phyloP scores from a whole-genome alignment of 495 filamentous ascomycete species.

The Xylaria longipes region DNA sequence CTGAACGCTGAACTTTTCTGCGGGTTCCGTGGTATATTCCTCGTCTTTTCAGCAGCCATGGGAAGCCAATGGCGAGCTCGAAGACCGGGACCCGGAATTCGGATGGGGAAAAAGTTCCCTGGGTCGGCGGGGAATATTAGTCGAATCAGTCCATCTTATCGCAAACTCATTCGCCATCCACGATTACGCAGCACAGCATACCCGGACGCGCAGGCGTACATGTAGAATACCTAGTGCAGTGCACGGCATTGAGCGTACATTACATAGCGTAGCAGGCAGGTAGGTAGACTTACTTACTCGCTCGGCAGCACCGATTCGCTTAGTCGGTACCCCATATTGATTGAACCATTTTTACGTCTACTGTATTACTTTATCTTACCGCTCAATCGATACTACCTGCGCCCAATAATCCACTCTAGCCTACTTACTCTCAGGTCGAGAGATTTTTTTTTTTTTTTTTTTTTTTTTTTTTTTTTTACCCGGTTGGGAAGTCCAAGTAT shows the following conservation, averaged over 20 bases:
- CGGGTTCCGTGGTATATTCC: not conserved
- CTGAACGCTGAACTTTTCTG: constrained; percentile 19
- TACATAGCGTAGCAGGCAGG: not conserved
- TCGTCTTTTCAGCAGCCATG: constrained; percentile 22
- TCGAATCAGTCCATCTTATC: not conserved
- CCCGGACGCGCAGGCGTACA: not conserved
- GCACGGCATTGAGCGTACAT: not conserved
- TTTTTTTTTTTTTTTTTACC: not conserved
- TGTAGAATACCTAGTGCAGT: not conserved
- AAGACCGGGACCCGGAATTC: constrained; percentile 12
- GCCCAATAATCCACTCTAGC: constrained; percentile 4
- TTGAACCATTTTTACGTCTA: constrained; percentile 10
- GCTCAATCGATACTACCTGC: not conserved
- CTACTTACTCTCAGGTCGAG: not conserved
- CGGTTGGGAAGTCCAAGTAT: not conserved
- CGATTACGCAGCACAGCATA: not conserved
- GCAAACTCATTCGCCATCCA: not conserved
- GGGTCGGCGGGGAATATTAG: constrained; percentile 9
- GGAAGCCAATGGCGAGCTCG: constrained; percentile 19
- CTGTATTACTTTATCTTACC: not conserved
- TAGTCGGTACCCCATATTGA: constrained; percentile 3
- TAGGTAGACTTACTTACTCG: not conserved
- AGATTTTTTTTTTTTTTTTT: not conserved
- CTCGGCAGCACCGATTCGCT: constrained; percentile 28
- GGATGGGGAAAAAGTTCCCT: not conserved